These are phyloP conservation scores for Miamiensis avidus DNA, from an alignment of 169 alveolate genomes.

Conservation along the genomic window DNA sequence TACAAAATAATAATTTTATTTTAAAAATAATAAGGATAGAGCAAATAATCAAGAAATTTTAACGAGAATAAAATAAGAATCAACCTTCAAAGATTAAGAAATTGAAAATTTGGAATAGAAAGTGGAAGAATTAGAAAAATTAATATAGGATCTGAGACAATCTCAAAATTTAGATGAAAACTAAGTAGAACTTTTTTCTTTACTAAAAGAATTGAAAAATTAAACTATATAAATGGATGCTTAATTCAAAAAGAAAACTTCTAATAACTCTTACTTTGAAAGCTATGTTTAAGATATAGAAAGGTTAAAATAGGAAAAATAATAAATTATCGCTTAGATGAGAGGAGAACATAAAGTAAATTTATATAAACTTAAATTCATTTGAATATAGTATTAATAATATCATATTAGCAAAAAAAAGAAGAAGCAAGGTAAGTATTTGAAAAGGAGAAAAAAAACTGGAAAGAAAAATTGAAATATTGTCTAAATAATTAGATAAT, in stretches of 20 bases:
- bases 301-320: not conserved
- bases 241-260: too few species aligned
- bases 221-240: not conserved
- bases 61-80: not conserved
- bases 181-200: not conserved
- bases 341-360: conserved; percentile 1
- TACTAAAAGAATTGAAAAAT: not conserved
- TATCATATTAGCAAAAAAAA: not conserved
- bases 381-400: not conserved
- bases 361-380: not conserved
- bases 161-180: not conserved
- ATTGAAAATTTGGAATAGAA: not conserved
- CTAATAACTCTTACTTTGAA: not conserved
- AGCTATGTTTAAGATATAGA: not conserved
- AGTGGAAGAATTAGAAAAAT: not conserved
- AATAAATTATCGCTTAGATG: too few species aligned
- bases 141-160: not conserved
- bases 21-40: conserved; percentile 22
- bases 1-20: not conserved
- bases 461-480: conserved; percentile 14
- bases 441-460: conserved; percentile 6
- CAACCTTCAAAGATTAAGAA: not conserved
- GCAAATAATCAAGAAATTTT: not conserved
- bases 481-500: conserved; percentile 22
- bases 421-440: not conserved